These are phyloP conservation scores for Celoporthe dispersa DNA, from an alignment of 2,329 filamentous ascomycete genomes.

Conservation along the genomic window DNA sequence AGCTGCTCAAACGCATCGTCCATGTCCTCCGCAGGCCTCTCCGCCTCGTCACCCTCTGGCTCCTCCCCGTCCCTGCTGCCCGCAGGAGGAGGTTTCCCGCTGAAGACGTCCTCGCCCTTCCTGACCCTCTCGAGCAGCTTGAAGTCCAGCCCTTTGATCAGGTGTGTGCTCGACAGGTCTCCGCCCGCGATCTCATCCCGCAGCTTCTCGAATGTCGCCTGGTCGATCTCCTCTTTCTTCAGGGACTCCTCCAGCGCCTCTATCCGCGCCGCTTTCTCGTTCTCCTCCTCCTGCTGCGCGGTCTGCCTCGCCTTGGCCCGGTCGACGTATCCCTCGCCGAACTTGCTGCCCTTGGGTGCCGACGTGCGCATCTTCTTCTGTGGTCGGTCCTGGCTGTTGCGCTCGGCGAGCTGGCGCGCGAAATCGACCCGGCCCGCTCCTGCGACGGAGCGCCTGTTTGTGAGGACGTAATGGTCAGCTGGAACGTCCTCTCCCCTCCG, in stretches of 20 bases:
- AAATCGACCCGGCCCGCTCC: constrained; percentile 68
- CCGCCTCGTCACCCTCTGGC: constrained; percentile 58
- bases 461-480: background rate
- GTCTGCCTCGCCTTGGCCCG: constrained; percentile 67
- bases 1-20: constrained; percentile 70
- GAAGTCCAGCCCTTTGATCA: constrained; percentile 91
- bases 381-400: constrained; percentile 58
- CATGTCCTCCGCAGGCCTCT: constrained; percentile 60
- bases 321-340: constrained; percentile 83
- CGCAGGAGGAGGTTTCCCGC: constrained; percentile 37
- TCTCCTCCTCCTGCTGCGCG: constrained; percentile 50
- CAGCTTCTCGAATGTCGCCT: constrained; percentile 75
- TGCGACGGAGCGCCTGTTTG: constrained; percentile 65
- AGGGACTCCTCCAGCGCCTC: constrained; percentile 80
- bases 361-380: constrained; percentile 78
- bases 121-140: constrained; percentile 73
- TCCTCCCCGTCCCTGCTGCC: constrained; percentile 42
- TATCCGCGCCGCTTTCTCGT: constrained; percentile 66
- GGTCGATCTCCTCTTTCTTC: constrained; percentile 83
- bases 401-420: constrained; percentile 80
- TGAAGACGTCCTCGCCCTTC: constrained; percentile 69
- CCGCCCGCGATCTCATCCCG: constrained; percentile 81
- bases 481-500: background rate
- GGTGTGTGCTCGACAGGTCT: constrained; percentile 77
- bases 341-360: constrained; percentile 80